Conservation (phyloP, 2,329 filamentous ascomycete genomes). For the Taxawa tesnikishii region DNA sequence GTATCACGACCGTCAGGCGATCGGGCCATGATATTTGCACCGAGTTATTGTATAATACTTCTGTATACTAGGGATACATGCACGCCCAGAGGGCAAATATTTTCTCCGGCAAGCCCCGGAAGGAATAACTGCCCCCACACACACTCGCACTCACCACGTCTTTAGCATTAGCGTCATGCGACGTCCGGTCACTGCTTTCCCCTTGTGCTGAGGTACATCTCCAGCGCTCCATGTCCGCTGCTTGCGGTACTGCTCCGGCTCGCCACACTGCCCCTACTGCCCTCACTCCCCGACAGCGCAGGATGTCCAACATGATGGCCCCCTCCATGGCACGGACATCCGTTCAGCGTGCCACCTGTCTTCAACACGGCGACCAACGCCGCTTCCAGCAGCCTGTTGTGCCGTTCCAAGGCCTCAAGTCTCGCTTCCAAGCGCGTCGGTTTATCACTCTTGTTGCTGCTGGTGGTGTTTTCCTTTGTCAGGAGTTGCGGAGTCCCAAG, state of each 20-base stretch:
- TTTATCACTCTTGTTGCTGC: not conserved
- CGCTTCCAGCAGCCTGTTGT: slow-evolving; percentile 25
- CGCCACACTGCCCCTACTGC: slow-evolving; percentile 13
- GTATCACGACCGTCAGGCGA: no score
- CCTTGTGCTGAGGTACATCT: slow-evolving; percentile 22
- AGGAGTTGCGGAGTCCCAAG: no score
- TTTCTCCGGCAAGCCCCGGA: no score
- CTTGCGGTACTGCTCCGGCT: slow-evolving; percentile 13
- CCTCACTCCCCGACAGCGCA: slow-evolving; percentile 1
- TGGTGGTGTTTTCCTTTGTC: no score
- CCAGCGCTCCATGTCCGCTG: slow-evolving; percentile 20
- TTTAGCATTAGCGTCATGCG: no score
- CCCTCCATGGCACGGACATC: slow-evolving; percentile 11
- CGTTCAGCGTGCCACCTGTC: slow-evolving; percentile 21
- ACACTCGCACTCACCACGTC: slow-evolving; percentile 1
- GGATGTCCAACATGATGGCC: not conserved
- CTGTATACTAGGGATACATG: no score
- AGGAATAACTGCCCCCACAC: no score
- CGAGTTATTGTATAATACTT: no score
- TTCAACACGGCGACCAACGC: slow-evolving; percentile 27
- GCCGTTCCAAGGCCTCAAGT: slow-evolving; percentile 24
- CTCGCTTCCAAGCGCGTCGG: slow-evolving; percentile 16
- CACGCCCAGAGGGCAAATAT: no score
- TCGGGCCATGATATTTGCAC: no score
- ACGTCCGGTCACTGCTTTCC: slow-evolving; percentile 6